phyloP scores from a whole-genome alignment of 1,139 yeast genomes.

The Yueomyces sp. region DNA sequence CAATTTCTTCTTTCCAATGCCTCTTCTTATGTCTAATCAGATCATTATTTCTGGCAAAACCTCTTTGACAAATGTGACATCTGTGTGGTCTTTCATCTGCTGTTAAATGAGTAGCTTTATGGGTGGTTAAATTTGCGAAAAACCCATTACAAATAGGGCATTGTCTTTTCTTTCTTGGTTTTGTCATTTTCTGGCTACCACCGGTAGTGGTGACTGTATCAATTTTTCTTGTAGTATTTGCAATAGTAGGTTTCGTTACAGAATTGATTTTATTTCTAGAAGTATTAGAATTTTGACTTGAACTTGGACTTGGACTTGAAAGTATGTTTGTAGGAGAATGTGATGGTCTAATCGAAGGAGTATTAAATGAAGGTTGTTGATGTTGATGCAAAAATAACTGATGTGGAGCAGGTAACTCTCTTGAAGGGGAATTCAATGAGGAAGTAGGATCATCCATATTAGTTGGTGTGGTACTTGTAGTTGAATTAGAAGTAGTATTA shows the following conservation, averaged over 20 bases:
- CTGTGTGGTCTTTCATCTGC: slow-evolving; percentile 62
- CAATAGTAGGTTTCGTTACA: neutral
- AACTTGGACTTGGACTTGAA: too few species aligned
- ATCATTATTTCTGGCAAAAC: slow-evolving; percentile 81
- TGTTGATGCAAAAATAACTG: neutral
- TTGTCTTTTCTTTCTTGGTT: slow-evolving; percentile 61
- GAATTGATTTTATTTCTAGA: neutral
- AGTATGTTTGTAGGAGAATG: neutral
- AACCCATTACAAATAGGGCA: slow-evolving; percentile 68
- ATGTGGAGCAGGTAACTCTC: neutral
- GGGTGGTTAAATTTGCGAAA: slow-evolving; percentile 74
- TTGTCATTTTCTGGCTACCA: slow-evolving; percentile 7
- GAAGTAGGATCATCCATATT: neutral
- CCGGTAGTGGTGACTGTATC: neutral
- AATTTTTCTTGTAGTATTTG: neutral
- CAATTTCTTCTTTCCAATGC: slow-evolving; percentile 55
- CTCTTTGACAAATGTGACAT: slow-evolving; percentile 64
- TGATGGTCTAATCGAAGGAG: neutral
- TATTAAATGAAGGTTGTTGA: neutral
- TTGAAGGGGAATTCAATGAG: neutral
- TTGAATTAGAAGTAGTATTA: neutral
- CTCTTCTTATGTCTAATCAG: slow-evolving; percentile 69
- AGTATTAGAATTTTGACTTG: neutral
- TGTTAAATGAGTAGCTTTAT: slow-evolving; percentile 64
- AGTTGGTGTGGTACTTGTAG: neutral